These are phyloP conservation scores for Metschnikowia aberdeeniae DNA, from an alignment of 805 yeast species.

Conservation along the genomic window DNA sequence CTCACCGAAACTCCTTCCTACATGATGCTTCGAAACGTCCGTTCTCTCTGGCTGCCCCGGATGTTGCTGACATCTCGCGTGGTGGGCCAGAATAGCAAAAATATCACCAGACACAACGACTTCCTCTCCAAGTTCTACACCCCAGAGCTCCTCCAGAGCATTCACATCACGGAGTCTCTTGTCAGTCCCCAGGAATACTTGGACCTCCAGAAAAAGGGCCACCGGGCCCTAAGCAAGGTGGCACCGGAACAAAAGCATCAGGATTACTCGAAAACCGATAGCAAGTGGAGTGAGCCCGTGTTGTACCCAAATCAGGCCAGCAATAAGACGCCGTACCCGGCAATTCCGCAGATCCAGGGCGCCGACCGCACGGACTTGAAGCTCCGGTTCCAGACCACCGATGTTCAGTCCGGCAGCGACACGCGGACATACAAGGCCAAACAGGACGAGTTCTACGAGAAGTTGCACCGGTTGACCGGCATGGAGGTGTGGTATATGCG, in stretches of 20 bases:
- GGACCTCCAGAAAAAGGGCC: conserved; percentile 30
- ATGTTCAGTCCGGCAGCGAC: conserved; percentile 6
- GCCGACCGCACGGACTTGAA: conserved; percentile 45
- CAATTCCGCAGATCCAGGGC: conserved; percentile 50
- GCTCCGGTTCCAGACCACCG: conserved; percentile 27
- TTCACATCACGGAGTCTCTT: conserved; percentile 72
- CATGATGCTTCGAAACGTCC: conserved; percentile 11
- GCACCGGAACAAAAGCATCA: conserved; percentile 62
- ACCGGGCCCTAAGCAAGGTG: conserved; percentile 41
- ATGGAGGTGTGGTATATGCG: conserved; percentile 58
- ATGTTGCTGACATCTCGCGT: conserved; percentile 4
- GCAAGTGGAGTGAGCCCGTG: conserved; percentile 67
- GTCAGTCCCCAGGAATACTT: conserved; percentile 63
- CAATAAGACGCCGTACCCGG: conserved; percentile 52
- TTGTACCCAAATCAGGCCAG: conserved; percentile 48
- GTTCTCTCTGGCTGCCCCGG: conserved; percentile 3
- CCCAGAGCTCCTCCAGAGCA: conserved; percentile 75
- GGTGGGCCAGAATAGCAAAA: neutral
- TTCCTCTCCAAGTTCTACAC: conserved; percentile 73
- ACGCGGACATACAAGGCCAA: conserved; percentile 1
- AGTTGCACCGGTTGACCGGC: conserved; percentile 61
- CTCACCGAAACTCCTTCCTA: neutral
- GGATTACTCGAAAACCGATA: conserved; percentile 68
- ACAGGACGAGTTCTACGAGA: conserved; percentile 41
- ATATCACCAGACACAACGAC: conserved; percentile 42